A percentile compares a stretch with the other conserved stretches of the same genome.
phyloP scores from a whole-genome alignment of 139 green algal species.

The Limnomonas spitsbergensis region DNA sequence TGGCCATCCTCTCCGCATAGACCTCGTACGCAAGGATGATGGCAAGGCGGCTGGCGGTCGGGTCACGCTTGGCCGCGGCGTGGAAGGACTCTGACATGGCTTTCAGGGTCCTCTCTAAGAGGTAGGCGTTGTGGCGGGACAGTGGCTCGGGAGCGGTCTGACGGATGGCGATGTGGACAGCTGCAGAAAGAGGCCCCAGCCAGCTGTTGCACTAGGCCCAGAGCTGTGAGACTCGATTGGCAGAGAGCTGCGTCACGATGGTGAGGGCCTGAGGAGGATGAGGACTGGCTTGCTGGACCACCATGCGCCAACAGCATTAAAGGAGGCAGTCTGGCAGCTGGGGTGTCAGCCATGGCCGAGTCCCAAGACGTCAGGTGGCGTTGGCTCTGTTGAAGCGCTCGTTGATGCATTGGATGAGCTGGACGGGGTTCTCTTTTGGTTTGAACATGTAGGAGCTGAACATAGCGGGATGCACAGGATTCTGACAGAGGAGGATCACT shows the following conservation, averaged over 20 bases:
- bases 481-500: no score
- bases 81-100: constrained; percentile 9
- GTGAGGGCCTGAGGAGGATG: constrained; percentile 28
- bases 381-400: not conserved
- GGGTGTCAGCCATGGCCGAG: constrained; percentile 6
- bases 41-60: constrained; percentile 15
- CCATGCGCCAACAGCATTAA: constrained; percentile 6
- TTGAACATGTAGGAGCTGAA: no score
- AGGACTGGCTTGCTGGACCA: not conserved
- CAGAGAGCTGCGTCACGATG: constrained; percentile 25
- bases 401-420: constrained; percentile 3
- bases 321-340: no score
- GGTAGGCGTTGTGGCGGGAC: not conserved
- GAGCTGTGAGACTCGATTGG: constrained; percentile 29
- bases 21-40: constrained; percentile 30
- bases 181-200: constrained; percentile 17
- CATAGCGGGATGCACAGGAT: no score
- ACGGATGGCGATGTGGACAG: not conserved
- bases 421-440: no score
- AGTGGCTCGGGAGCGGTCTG: not conserved
- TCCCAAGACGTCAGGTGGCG: constrained; percentile 13
- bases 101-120: not conserved
- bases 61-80: not conserved
- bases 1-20: constrained; percentile 12
- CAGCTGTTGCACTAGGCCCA: constrained; percentile 28